Evolutionary conservation across 1,284 basidiomycete genomes (phyloP).

Genomic region (Ustilago trichophora): DNA sequence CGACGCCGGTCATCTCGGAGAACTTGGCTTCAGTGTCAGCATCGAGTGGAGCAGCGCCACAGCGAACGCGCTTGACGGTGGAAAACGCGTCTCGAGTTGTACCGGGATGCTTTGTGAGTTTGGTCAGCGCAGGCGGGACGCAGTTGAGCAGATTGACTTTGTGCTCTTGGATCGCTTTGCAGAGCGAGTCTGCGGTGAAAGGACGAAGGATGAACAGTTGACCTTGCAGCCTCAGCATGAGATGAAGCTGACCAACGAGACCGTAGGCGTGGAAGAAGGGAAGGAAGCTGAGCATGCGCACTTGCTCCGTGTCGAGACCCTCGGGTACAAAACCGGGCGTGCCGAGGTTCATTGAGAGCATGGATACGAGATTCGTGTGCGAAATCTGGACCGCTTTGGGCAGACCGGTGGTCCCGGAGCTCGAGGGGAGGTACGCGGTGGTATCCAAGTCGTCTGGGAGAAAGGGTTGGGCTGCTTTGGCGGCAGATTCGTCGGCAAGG

Average conservation of each 20-base stretch:
- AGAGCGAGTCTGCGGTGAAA: constrained; percentile 32
- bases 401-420: constrained; percentile 43
- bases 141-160: constrained; percentile 22
- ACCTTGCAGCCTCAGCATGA: constrained; percentile 14
- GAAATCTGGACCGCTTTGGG: constrained; percentile 50
- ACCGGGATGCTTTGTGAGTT: constrained; percentile 25
- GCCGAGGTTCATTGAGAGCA: constrained; percentile 32
- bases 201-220: constrained; percentile 26
- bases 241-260: constrained; percentile 26
- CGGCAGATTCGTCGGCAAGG: constrained; percentile 2
- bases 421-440: constrained; percentile 35
- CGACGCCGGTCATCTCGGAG: constrained; percentile 27
- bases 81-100: constrained; percentile 13
- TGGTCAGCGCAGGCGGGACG: constrained; percentile 42
- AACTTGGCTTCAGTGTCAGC: constrained; percentile 29
- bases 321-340: constrained; percentile 23
- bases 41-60: constrained; percentile 46
- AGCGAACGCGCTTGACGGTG: constrained; percentile 19
- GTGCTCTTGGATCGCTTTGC: constrained; percentile 21
- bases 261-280: constrained; percentile 51
- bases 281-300: constrained; percentile 34
- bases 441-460: constrained; percentile 12
- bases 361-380: constrained; percentile 39
- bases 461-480: constrained; percentile 6
- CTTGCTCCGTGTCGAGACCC: not conserved